Base-by-base conservation (phyloP, 2,329 filamentous ascomycete species). In the Colletotrichum sp. region DNA sequence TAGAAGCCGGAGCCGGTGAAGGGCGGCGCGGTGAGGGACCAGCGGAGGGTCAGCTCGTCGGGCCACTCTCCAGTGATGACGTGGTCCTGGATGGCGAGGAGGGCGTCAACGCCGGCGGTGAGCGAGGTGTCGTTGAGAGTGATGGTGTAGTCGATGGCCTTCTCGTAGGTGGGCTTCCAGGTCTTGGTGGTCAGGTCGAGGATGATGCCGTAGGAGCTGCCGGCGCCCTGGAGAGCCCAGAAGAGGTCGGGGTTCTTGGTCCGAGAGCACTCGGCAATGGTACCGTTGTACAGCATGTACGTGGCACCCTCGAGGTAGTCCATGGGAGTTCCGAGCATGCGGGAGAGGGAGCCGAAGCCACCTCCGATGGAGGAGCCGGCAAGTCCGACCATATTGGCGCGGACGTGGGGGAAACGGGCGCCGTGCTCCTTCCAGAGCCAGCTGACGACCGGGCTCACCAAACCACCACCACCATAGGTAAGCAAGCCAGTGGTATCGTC, bases 211-310 rank as follows among this genome's bases (percentile, higher is more conserved):
- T 75, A 77, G 8, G 75, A 77, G 16, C 70, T 64, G n/a, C 77
- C 77, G 26, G 77, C 77, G 2, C 77, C 77, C 75, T 78, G 71
- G 16, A 76, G 67, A n/a, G 77, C 77, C 77, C 77, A 78, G 65
- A 78, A 76, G 24, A 77, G 77, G 32, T 78, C 77, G 13, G 77
- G 74, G 49, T 77, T 75, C 69, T 76, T 49, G 44, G 73, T 74
- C 30, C 72, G 69, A 32, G 72, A 75, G 39, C 73, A 67, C 39
- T 76, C 39, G 18, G 64, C 75, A 13, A 78, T 30, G 59, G 77
- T 78, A 15, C 77, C 77, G 77, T 78, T 78, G 65, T 77, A 78
- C 16, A 78, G 77, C 77, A 78, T 78, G 62, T 78, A 78, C 7
- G 72, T 71, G 26, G 69, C 77, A n/a, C 67, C 57, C 10, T 71